These are phyloP conservation scores for Rhodomyrtus psidioides DNA, from an alignment of 441 rosid species.

Conservation along the genomic window DNA sequence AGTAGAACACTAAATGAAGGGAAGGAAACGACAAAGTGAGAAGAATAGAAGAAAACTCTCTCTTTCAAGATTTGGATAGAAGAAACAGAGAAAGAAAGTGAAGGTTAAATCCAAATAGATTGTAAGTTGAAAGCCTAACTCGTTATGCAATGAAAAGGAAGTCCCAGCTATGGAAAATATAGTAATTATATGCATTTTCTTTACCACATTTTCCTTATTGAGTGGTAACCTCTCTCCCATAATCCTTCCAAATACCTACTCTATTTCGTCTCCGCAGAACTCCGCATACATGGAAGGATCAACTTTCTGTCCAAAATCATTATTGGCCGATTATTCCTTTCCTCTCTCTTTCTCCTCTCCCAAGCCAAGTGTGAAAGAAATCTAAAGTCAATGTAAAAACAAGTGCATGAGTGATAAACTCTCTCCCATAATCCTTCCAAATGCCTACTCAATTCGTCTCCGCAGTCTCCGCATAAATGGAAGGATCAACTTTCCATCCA, in stretches of 20 bases:
- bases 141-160: background rate
- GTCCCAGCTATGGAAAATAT: background rate
- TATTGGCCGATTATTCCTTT: background rate
- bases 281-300: background rate
- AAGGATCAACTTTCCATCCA: background rate
- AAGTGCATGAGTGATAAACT: background rate
- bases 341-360: background rate
- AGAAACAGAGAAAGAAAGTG: background rate
- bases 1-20: background rate
- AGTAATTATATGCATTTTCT: background rate
- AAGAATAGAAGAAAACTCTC: background rate
- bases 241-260: background rate
- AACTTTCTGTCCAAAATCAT: background rate
- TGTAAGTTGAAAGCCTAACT: background rate
- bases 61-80: background rate
- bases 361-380: background rate
- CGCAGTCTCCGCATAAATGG: background rate
- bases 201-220: background rate
- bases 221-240: background rate
- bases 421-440: background rate
- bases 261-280: background rate
- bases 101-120: background rate
- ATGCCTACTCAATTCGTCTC: background rate
- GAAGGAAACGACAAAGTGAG: background rate
- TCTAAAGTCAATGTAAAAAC: background rate